phyloP scores from a whole-genome alignment of 371 early-diverging fungal species.

The Mortierella sp. region DNA sequence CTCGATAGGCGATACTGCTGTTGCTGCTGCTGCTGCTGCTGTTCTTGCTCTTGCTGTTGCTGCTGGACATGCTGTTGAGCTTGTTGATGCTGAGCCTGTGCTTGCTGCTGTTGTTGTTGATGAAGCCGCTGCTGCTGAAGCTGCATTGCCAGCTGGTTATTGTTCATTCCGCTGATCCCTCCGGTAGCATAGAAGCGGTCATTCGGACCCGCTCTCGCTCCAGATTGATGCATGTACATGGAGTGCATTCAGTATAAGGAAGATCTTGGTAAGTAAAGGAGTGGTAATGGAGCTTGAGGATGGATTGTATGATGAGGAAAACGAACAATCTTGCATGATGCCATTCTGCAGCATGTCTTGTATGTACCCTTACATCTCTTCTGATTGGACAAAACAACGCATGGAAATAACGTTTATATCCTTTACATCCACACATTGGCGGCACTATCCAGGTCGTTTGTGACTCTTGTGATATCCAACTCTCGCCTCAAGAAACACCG shows the following conservation, averaged over 20 bases:
- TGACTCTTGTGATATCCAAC: not conserved
- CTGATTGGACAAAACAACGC: no score
- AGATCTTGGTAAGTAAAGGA: no score
- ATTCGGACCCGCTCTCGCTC: no score
- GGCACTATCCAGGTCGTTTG: not conserved
- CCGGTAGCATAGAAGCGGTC: conserved; percentile 32
- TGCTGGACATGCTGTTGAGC: conserved; percentile 20
- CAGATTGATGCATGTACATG: no score
- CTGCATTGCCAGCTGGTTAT: conserved; percentile 37
- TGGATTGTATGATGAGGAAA: no score
- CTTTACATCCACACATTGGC: no score
- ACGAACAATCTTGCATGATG: not conserved
- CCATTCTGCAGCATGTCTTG: no score
- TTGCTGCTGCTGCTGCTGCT: conserved; percentile 38
- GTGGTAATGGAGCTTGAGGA: no score
- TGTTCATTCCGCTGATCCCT: conserved; percentile 23
- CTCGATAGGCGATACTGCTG: conserved; percentile 65
- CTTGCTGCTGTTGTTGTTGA: conserved; percentile 21
- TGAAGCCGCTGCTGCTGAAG: conserved; percentile 34
- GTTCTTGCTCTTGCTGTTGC: conserved; percentile 23
- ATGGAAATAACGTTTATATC: no score
- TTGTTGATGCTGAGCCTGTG: conserved; percentile 2
- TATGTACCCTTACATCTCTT: no score
- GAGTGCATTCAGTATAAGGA: no score
- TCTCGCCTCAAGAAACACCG: conserved; percentile 10